Conservation (phyloP, 306 rosid species). For the Trifolium pratense region DNA sequence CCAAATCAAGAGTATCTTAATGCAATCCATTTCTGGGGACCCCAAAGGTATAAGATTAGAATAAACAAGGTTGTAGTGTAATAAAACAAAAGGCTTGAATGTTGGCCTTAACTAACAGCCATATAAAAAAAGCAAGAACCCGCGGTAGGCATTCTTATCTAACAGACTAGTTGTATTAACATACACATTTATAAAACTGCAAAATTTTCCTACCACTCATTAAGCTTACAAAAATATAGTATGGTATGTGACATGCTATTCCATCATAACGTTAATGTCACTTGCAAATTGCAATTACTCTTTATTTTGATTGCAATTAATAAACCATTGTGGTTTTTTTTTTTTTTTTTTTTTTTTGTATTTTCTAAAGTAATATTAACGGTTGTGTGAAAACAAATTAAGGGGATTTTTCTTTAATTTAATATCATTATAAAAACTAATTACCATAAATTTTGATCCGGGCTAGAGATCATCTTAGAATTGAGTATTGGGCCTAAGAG, state of each 20-base stretch:
- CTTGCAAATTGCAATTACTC: too few relatives aligned
- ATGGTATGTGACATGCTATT: not conserved
- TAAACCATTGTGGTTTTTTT: too few relatives aligned
- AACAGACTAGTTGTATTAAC: not conserved
- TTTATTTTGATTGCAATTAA: too few relatives aligned
- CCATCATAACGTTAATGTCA: not conserved
- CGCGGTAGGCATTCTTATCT: not conserved
- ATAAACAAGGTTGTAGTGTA: too few relatives aligned
- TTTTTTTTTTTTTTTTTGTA: too few relatives aligned
- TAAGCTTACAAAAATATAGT: not conserved
- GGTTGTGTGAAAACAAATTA: too few relatives aligned
- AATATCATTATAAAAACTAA: too few relatives aligned
- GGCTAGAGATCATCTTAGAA: too few relatives aligned
- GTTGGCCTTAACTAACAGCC: not conserved
- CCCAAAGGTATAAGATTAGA: too few relatives aligned
- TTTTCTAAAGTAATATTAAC: too few relatives aligned
- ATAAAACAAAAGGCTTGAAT: not conserved
- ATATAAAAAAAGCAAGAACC: not conserved
- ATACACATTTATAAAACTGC: not conserved
- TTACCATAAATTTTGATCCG: not conserved
- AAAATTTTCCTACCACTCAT: not conserved
- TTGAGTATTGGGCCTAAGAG: too few relatives aligned
- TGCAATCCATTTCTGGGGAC: not conserved
- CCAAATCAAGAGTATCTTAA: slow-evolving; percentile 29
- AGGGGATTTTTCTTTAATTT: not conserved